Evolutionary conservation across 352 stramenopile genomes (phyloP), one percentile per base, ranked within the genome.

Genomic region (Globisporangium emineosum): DNA sequence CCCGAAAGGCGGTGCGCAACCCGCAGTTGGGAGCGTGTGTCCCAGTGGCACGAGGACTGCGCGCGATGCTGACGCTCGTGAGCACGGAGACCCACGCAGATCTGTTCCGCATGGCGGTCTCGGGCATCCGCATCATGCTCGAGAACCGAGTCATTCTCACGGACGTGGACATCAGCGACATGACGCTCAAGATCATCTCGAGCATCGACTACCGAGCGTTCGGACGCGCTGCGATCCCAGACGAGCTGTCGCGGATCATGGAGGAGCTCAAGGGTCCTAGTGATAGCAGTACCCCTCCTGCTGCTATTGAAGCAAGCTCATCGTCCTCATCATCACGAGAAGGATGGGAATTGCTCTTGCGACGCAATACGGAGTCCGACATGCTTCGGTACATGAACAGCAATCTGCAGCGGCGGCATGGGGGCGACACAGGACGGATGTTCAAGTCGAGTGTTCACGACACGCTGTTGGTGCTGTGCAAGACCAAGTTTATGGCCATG

Each of bases 121-220:
- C 73, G 61, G 86, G 81, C 13, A 82, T 94, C 13, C 78, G 77
- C 17, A 64, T 55, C 0, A 96, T 96, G 87, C 67, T 96, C 4
- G 78, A 87, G 72, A 96, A 96, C 61, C 85, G 87, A 37, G 63
- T 81, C 8, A 79, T 96, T 40, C 72, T 96, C 17, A 68, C 78
- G 57, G 85, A 96, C 66, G 80, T 94, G n/a, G 85, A 96, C 67
- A 72, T 96, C n/a, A 93, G 76, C 52, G 87, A 96, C 60, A 74
- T 89, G 25, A 77, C 75, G 33, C 71, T 86, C 15, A 96, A 96
- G 64, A 66, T 96, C 21, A 77, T 93, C 29, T 87, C 85, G 6
- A 93, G 83, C 63, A 86, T 96, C 53, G 81, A 93, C 58, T 96
- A 90, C 51, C 76, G 81, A 0, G 87, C 87, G 21, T 94, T 96